phyloP scores from a whole-genome alignment of 2,329 filamentous ascomycete species.

The Aspergillus vadensis region DNA sequence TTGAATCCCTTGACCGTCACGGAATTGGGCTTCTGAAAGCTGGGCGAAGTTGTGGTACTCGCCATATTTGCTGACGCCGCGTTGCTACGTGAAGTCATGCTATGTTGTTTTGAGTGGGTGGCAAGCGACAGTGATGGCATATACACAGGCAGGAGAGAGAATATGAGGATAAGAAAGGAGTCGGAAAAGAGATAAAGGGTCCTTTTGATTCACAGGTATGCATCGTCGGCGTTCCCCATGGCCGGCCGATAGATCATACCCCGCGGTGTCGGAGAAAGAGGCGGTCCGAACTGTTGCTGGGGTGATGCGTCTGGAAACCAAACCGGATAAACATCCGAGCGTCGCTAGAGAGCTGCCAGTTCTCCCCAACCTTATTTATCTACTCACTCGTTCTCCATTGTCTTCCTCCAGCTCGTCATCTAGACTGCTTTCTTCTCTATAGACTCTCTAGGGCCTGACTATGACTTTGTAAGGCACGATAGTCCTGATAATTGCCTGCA shows the following conservation, averaged over 20 bases:
- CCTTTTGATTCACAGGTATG: neutral
- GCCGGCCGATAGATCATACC: constrained; percentile 18
- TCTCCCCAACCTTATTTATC: constrained; percentile 16
- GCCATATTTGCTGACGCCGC: constrained; percentile 10
- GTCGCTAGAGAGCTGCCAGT: constrained; percentile 5
- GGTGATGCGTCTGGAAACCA: constrained; percentile 21
- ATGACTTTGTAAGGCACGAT: neutral
- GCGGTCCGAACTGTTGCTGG: constrained; percentile 34
- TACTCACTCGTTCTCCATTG: constrained; percentile 5
- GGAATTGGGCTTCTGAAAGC: constrained; percentile 50
- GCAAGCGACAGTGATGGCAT: too few relatives aligned
- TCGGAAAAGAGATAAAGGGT: neutral
- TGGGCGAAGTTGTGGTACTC: constrained; percentile 59
- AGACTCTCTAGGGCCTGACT: neutral
- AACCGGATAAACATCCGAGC: constrained; percentile 22
- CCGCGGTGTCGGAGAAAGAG: constrained; percentile 37
- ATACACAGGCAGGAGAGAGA: neutral
- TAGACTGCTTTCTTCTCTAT: neutral
- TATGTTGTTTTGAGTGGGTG: neutral
- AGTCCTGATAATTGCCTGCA: constrained; percentile 1
- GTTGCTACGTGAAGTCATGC: constrained; percentile 20
- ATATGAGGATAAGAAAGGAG: neutral
- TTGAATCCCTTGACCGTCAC: constrained; percentile 69
- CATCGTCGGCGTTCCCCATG: neutral
- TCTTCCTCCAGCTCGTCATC: constrained; percentile 11